These are phyloP conservation scores for Russula abietina DNA, from an alignment of 768 basidiomycete genomes.

Conservation along the genomic window DNA sequence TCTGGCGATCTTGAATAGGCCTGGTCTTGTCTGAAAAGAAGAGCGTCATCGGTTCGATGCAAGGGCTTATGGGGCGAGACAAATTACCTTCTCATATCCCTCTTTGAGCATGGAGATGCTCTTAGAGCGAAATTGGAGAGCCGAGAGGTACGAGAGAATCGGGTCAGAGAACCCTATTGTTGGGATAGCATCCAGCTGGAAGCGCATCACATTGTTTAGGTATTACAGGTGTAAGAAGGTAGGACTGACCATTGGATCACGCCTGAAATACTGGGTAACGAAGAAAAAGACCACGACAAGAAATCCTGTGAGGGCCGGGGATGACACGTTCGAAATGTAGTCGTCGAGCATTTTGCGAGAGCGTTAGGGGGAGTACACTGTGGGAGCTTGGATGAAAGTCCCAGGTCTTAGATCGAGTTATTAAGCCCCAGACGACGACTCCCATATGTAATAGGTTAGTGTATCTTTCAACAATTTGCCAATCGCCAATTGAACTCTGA, in stretches of 20 bases:
- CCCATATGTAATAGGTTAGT: too few species aligned
- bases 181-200: not conserved
- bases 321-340: not conserved
- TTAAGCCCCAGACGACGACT: too few species aligned
- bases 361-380: too few species aligned
- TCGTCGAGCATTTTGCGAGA: not conserved
- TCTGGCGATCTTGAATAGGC: not conserved
- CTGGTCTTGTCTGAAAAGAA: not conserved
- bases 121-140: not conserved
- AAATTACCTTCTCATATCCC: constrained; percentile 2
- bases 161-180: constrained; percentile 18
- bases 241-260: not conserved
- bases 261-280: not conserved
- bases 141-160: constrained; percentile 28
- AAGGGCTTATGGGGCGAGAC: not conserved
- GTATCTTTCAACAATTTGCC: too few species aligned
- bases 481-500: too few species aligned
- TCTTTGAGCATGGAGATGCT: not conserved
- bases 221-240: not conserved
- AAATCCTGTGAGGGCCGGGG: not conserved
- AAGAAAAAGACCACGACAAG: not conserved
- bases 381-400: too few species aligned
- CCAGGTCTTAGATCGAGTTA: too few species aligned
- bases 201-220: not conserved
- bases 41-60: not conserved